phyloP scores from a whole-genome alignment of 2,329 filamentous ascomycete species.

The Colletotrichum sp. region DNA sequence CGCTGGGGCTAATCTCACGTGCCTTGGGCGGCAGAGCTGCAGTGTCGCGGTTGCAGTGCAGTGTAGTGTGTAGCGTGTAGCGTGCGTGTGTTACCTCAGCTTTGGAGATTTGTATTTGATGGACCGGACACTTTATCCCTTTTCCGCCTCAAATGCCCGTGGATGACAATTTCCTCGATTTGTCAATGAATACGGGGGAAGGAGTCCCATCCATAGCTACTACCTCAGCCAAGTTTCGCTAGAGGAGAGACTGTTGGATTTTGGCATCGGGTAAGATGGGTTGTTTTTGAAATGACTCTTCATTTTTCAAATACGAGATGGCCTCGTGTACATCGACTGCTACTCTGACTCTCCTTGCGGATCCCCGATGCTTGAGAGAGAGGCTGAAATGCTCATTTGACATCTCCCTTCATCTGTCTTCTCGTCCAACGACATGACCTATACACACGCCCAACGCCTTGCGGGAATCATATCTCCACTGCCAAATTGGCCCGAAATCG shows the following conservation, averaged over 20 bases:
- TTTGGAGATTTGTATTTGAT: not conserved
- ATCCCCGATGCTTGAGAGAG: not conserved
- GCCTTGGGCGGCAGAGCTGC: not conserved
- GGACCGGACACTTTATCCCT: not conserved
- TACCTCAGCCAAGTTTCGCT: not conserved
- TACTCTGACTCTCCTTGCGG: not conserved
- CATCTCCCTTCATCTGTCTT: not conserved
- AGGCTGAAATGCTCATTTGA: not conserved
- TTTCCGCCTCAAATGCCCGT: not conserved
- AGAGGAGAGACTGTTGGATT: not conserved
- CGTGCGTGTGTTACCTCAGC: not conserved
- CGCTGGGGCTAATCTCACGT: not conserved
- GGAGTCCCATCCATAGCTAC: not conserved
- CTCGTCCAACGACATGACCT: not conserved
- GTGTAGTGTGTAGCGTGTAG: not conserved
- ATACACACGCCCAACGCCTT: conserved; percentile 18
- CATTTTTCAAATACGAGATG: not conserved
- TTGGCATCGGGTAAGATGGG: not conserved
- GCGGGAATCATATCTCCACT: conserved; percentile 11
- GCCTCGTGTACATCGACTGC: not conserved
- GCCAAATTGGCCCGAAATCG: conserved; percentile 18
- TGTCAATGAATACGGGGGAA: not conserved
- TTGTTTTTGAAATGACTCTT: not conserved
- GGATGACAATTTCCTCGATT: not conserved
- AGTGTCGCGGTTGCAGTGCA: not conserved